phyloP scores from a whole-genome alignment of 352 stramenopile species.

The Globisporangium nagaii region DNA sequence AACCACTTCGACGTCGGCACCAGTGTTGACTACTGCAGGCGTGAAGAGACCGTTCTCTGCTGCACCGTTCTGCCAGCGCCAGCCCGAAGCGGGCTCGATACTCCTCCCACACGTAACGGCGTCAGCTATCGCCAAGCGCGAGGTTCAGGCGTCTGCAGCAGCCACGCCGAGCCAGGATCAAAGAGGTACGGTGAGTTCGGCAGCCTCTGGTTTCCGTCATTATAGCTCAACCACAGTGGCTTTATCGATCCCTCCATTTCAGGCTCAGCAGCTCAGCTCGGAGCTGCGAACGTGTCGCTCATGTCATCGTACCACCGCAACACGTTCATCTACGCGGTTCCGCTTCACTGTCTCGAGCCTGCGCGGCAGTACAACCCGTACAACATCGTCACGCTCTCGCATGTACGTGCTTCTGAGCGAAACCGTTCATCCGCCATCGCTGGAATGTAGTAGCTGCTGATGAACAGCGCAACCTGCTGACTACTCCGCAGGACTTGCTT shows the following conservation, averaged over 20 bases:
- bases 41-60: conserved; percentile 1
- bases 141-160: not conserved
- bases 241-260: not conserved
- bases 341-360: conserved; percentile 42
- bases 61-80: not conserved
- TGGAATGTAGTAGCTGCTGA: not conserved
- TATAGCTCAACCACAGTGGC: no score
- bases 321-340: conserved; percentile 67
- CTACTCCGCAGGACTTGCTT: not conserved
- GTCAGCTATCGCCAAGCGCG: no score
- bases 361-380: conserved; percentile 57
- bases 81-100: not conserved
- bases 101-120: not conserved
- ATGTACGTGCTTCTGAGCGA: conserved; percentile 28
- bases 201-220: no score
- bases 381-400: conserved; percentile 50
- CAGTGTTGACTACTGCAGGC: not conserved
- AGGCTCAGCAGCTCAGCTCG: not conserved
- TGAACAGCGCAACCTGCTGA: not conserved
- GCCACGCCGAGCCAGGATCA: not conserved
- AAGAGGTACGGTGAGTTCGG: not conserved
- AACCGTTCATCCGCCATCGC: not conserved
- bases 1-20: no score
- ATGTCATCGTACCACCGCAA: conserved; percentile 19
- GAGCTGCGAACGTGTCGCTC: not conserved